Conservation (phyloP, 1,284 basidiomycete genomes). For the Pterulicium gracile region DNA sequence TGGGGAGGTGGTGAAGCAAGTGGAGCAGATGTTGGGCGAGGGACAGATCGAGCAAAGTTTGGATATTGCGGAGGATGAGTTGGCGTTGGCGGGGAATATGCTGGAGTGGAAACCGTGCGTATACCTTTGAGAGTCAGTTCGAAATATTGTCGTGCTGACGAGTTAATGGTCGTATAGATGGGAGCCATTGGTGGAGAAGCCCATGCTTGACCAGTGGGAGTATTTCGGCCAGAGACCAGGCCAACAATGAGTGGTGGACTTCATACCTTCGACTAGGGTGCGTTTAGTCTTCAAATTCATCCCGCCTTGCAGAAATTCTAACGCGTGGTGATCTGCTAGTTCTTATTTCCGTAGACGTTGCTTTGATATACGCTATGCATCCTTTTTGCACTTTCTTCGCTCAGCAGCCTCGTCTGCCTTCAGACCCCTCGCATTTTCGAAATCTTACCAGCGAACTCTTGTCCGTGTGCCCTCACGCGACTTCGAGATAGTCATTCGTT, state of each 20-base stretch:
- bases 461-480: too few species aligned
- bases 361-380: background rate
- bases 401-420: too few species aligned
- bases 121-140: background rate
- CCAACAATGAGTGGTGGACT: slow-evolving; percentile 14
- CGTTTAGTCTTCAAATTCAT: too few species aligned
- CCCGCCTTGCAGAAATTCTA: too few species aligned
- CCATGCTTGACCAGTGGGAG: slow-evolving; percentile 79
- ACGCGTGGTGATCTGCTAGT: too few species aligned
- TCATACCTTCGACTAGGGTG: background rate
- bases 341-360: too few species aligned
- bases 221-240: slow-evolving; percentile 44
- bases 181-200: slow-evolving; percentile 78
- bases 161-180: slow-evolving; percentile 41
- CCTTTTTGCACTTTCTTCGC: too few species aligned
- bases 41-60: slow-evolving; percentile 81
- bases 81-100: slow-evolving; percentile 75
- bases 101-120: slow-evolving; percentile 94
- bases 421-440: too few species aligned
- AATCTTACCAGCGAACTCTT: too few species aligned
- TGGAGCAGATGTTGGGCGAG: slow-evolving; percentile 66
- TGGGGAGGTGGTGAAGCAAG: slow-evolving; percentile 32
- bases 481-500: too few species aligned
- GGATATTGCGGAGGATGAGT: slow-evolving; percentile 78
- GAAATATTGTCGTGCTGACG: background rate